A percentile compares a stretch with the other conserved stretches of the same genome.
Evolutionary conservation across 441 rosid species (phyloP).

Genomic region (Populus hybrid): DNA sequence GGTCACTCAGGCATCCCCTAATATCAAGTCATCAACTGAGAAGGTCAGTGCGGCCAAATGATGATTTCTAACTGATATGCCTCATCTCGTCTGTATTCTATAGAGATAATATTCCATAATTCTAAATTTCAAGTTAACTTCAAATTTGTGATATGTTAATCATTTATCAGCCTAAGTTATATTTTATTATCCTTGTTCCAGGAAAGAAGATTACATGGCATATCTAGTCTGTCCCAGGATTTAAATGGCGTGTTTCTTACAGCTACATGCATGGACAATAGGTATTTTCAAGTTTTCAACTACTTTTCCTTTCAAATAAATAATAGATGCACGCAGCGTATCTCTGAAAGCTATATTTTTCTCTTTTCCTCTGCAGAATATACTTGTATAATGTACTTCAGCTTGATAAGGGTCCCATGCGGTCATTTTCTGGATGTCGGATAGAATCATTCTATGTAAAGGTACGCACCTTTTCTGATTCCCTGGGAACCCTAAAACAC

Average conservation of each 20-base stretch:
- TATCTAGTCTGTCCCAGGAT: conserved; percentile 89
- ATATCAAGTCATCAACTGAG: conserved; percentile 41
- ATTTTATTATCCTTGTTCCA: conserved; percentile 26
- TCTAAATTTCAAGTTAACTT: background rate
- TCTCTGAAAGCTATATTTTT: background rate
- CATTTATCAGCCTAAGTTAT: background rate
- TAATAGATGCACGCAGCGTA: background rate
- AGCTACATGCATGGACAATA: conserved; percentile 91
- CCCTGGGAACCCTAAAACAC: background rate
- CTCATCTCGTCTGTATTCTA: background rate
- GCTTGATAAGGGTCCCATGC: conserved; percentile 75
- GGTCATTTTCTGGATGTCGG: conserved; percentile 64
- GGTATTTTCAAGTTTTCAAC: conserved; percentile 32
- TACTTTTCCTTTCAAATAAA: conserved; percentile 6
- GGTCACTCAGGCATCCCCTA: conserved; percentile 58
- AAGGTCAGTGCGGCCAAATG: conserved; percentile 41
- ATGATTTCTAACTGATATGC: background rate
- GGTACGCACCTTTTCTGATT: conserved; percentile 38
- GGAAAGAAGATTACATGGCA: conserved; percentile 70
- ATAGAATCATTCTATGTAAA: conserved; percentile 82
- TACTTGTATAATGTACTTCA: conserved; percentile 72
- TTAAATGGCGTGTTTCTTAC: conserved; percentile 64
- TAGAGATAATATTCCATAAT: background rate
- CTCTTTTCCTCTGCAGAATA: conserved; percentile 46
- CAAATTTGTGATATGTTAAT: background rate